phyloP scores from a whole-genome alignment of 768 basidiomycete species.

The Fomitopsis pulvina region DNA sequence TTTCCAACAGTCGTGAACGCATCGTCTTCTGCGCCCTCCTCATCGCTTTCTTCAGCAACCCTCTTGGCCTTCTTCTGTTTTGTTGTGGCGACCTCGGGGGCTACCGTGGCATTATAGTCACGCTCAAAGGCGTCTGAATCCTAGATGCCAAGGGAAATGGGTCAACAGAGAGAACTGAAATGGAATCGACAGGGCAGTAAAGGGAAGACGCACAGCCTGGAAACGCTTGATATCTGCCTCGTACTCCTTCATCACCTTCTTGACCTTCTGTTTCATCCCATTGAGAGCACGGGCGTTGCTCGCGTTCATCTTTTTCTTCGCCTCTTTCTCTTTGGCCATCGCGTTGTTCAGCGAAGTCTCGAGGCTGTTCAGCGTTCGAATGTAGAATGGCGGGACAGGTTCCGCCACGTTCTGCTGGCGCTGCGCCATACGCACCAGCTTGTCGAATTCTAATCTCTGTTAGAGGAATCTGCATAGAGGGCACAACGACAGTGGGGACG shows the following conservation, averaged over 20 bases:
- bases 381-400: conserved; percentile 80
- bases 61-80: conserved; percentile 31
- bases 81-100: conserved; percentile 34
- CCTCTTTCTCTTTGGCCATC: conserved; percentile 80
- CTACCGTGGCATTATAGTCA: conserved; percentile 53
- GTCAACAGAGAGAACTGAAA: background rate
- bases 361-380: conserved; percentile 66
- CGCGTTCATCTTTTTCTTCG: conserved; percentile 95
- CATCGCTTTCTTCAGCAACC: conserved; percentile 29
- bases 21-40: conserved; percentile 43
- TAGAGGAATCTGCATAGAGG: conserved; percentile 1
- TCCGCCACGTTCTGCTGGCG: conserved; percentile 82
- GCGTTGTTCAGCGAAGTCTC: conserved; percentile 72
- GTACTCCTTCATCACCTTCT: conserved; percentile 85
- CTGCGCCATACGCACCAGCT: conserved; percentile 84
- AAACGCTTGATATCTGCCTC: conserved; percentile 76
- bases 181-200: background rate
- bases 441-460: conserved; percentile 84
- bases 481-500: background rate
- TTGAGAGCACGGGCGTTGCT: conserved; percentile 91
- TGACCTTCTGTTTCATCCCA: conserved; percentile 97
- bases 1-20: conserved; percentile 89
- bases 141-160: conserved; percentile 30
- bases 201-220: conserved; percentile 51
- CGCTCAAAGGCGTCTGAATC: conserved; percentile 86